These are phyloP conservation scores for Ottelia alismoides DNA, from an alignment of 106 monocot species.

Conservation along the genomic window DNA sequence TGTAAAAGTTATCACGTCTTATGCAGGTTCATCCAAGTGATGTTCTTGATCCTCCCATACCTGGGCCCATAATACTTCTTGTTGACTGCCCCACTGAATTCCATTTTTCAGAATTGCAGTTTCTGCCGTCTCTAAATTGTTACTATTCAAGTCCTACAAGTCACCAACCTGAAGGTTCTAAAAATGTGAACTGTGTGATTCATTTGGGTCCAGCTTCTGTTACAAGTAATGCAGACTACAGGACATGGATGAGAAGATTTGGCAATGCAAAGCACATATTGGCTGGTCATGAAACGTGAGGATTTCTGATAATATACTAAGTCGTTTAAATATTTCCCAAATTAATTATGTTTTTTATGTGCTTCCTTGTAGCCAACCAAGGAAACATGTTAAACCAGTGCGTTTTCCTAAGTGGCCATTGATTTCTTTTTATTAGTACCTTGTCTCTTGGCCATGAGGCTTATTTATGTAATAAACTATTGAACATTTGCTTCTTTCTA, in stretches of 20 bases:
- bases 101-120: constrained; percentile 54
- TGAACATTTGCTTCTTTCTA: too few species aligned
- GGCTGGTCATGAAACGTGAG: constrained; percentile 99
- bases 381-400: not conserved
- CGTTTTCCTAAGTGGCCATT: not conserved
- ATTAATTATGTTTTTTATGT: too few species aligned
- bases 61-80: constrained; percentile 82
- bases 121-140: constrained; percentile 44
- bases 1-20: too few species aligned
- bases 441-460: too few species aligned
- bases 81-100: constrained; percentile 77
- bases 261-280: constrained; percentile 73
- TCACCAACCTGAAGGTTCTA: constrained; percentile 16
- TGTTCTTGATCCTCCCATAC: constrained; percentile 82
- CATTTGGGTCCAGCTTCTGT: constrained; percentile 87
- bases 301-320: too few species aligned
- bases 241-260: constrained; percentile 90
- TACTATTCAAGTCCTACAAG: constrained; percentile 39
- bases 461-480: too few species aligned
- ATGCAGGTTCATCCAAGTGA: constrained; percentile 82
- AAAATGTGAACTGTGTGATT: constrained; percentile 82
- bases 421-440: too few species aligned
- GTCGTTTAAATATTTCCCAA: too few species aligned
- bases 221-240: constrained; percentile 55
- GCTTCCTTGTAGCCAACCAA: too few species aligned